Evolutionary conservation across 2,329 filamentous ascomycete genomes (phyloP), one percentile per base, ranked within the genome.

Genomic region (Cephalotrichum gorgonifer): DNA sequence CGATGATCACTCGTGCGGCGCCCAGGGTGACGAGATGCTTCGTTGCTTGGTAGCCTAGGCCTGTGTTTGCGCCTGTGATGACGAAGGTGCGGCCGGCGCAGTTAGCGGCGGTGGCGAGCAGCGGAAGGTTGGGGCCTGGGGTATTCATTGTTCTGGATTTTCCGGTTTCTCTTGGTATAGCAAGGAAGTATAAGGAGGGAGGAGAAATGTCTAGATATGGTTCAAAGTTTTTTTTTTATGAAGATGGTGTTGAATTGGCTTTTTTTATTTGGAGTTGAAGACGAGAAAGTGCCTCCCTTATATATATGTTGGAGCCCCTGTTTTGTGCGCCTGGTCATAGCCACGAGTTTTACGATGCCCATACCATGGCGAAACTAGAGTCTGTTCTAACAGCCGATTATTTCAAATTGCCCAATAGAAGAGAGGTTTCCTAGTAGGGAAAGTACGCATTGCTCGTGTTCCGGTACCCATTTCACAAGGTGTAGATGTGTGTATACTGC

Each of bases 31-130:
- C 58, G 50, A 71, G 63, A 48, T 72, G 67, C 4, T 64, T 61
- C 9, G 64, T 64, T 27, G 66, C 65, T 51, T 72, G 70, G 22
- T 64, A 59, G 4, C 71, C 71, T 2, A 73, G 56, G 9, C 69
- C 67, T 25, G 55, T 56, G 44, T 72, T 74, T 39, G 64, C 61
- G 12, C 70, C 71, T 0, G 70, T 73, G 33, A 74, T 55, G 23
- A 73, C 62, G 33, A 69, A 50, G 3, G 56, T 62, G 48, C 65
- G 61, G 15, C 61, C 64, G 5, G 59, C 56, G 53, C 62, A 65
- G 51, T 27, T 23, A 15, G 66, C 56, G 38, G 47, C 14, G 39
- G 44, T 30, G 26, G 33, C 53, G 47, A 28, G 50, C 20, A 26
- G 41, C 41, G n/a, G n/a, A n/a, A n/a, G n/a, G n/a, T n/a, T n/a